phyloP scores from a whole-genome alignment of 345 rosid genomes.

The Syzygium grande region DNA sequence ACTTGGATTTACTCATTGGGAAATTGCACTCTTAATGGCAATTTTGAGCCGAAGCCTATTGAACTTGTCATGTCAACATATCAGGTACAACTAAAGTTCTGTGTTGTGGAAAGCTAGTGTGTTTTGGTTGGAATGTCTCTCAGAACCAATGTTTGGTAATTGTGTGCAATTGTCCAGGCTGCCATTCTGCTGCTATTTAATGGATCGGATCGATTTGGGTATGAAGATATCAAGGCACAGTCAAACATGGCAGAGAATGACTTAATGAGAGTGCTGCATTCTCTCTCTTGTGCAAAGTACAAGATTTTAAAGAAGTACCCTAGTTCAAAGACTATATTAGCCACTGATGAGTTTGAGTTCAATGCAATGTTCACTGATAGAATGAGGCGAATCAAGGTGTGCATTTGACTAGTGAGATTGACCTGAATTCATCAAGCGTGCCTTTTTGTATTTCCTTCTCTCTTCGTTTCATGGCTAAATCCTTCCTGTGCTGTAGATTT shows the following conservation, averaged over 20 bases:
- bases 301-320: slow-evolving; percentile 34
- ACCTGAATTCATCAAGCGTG: not conserved
- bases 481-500: slow-evolving; percentile 13
- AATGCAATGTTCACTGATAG: slow-evolving; percentile 26
- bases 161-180: slow-evolving; percentile 12
- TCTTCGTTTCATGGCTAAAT: not conserved
- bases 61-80: slow-evolving; percentile 51
- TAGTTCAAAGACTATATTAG: slow-evolving; percentile 11
- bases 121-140: not conserved
- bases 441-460: not conserved
- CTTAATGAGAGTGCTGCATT: slow-evolving; percentile 30
- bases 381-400: slow-evolving; percentile 39
- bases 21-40: slow-evolving; percentile 50
- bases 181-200: slow-evolving; percentile 28
- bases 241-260: slow-evolving; percentile 24
- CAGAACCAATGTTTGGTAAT: not conserved
- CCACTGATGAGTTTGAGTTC: slow-evolving; percentile 31
- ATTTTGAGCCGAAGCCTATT: slow-evolving; percentile 46
- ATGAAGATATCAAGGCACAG: slow-evolving; percentile 26
- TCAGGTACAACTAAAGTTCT: not conserved
- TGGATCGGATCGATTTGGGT: slow-evolving; percentile 25
- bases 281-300: slow-evolving; percentile 29
- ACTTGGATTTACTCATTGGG: slow-evolving; percentile 68
- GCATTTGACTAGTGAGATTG: not conserved
- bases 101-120: not conserved